Evolutionary conservation across 192 early-diverging fungal genomes (phyloP).

Genomic region (Glomus cerebriforme): DNA sequence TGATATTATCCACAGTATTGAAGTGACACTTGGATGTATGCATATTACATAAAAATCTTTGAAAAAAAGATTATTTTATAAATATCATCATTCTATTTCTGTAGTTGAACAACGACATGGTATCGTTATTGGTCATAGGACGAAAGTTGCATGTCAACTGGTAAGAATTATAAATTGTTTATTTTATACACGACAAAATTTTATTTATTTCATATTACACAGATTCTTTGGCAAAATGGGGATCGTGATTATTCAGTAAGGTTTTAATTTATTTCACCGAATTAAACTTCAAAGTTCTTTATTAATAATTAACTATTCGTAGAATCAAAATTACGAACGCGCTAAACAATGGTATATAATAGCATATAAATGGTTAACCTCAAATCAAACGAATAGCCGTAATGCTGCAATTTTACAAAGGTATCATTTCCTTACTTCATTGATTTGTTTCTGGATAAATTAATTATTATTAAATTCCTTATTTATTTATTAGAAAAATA

Average conservation of each 20-base stretch:
- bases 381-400: conserved; percentile 6
- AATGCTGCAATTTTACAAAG: conserved; percentile 34
- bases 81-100: neutral
- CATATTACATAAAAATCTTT: neutral
- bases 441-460: neutral
- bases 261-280: neutral
- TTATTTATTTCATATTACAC: neutral
- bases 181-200: neutral
- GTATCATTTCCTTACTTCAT: neutral
- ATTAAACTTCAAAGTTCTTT: neutral
- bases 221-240: conserved; percentile 34
- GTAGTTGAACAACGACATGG: conserved; percentile 30
- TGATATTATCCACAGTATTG: conserved; percentile 8
- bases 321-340: conserved; percentile 20
- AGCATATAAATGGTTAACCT: conserved; percentile 25
- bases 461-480: neutral
- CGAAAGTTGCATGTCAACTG: conserved; percentile 27
- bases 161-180: neutral
- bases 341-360: conserved; percentile 23
- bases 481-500: conserved; percentile 28
- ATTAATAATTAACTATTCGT: neutral
- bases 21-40: conserved; percentile 30
- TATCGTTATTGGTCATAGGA: conserved; percentile 15
- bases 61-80: neutral
- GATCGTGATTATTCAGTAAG: conserved; percentile 25